Percentiles rank a stretch among this genome's conserved stretches.
These are phyloP conservation scores for Lyophyllum semitale DNA, from an alignment of 768 basidiomycete genomes.

Conservation along the genomic window DNA sequence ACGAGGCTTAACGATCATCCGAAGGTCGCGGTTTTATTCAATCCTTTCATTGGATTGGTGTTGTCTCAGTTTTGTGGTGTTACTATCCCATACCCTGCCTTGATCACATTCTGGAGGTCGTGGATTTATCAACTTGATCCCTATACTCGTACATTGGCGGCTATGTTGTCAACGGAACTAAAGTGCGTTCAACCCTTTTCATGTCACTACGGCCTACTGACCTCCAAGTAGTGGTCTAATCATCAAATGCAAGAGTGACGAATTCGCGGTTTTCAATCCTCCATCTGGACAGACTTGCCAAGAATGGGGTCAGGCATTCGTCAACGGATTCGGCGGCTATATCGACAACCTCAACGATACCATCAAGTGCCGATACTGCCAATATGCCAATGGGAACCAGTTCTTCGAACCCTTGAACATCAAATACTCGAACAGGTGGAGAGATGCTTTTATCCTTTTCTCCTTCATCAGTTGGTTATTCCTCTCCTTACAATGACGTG, in stretches of 20 bases:
- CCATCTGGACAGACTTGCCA: conserved; percentile 74
- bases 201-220: conserved; percentile 10
- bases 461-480: conserved; percentile 53
- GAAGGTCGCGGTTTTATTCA: conserved; percentile 74
- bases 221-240: conserved; percentile 48
- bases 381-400: conserved; percentile 65
- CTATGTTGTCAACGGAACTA: conserved; percentile 79
- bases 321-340: conserved; percentile 67
- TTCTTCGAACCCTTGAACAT: conserved; percentile 75
- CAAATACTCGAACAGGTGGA: conserved; percentile 59
- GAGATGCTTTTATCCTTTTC: conserved; percentile 69
- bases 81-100: conserved; percentile 66
- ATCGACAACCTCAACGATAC: conserved; percentile 67
- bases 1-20: conserved; percentile 18
- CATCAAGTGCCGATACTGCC: conserved; percentile 70
- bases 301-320: conserved; percentile 72
- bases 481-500: neutral
- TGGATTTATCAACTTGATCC: conserved; percentile 79
- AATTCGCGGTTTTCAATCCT: conserved; percentile 73
- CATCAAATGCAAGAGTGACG: conserved; percentile 65
- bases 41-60: conserved; percentile 69
- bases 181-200: conserved; percentile 42
- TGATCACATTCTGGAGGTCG: conserved; percentile 69
- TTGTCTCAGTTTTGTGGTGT: conserved; percentile 81
- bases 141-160: conserved; percentile 68